A percentile compares a stretch with the other conserved stretches of the same genome.
phyloP scores from a whole-genome alignment of 495 filamentous ascomycete species.

The Podospora tetraspora region DNA sequence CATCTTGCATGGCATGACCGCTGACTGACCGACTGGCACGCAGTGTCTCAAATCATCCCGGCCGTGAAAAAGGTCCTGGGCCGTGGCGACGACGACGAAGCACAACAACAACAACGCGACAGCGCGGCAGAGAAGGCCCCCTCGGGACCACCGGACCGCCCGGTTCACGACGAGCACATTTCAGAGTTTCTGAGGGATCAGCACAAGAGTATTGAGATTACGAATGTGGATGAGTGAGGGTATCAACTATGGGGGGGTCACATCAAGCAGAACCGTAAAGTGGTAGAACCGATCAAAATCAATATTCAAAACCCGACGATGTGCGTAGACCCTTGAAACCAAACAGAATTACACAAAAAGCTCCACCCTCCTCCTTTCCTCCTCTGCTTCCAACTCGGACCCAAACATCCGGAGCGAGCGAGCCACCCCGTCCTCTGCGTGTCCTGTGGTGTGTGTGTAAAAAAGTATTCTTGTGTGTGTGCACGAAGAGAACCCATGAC shows the following conservation, averaged over 20 bases:
- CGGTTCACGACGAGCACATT: conserved; percentile 31
- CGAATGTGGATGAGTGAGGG: neutral
- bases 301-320: neutral
- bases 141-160: conserved; percentile 27
- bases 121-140: neutral
- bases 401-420: neutral
- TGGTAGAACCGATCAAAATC: neutral
- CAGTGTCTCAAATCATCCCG: conserved; percentile 26
- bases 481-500: neutral
- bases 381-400: neutral
- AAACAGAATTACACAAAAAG: conserved; percentile 2
- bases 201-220: conserved; percentile 26
- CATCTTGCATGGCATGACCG: neutral
- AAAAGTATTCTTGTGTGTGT: neutral
- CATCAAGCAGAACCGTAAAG: neutral
- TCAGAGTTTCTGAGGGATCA: conserved; percentile 36
- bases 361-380: neutral
- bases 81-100: conserved; percentile 3
- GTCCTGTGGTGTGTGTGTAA: neutral
- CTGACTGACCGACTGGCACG: neutral
- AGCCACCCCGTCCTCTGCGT: too few species aligned
- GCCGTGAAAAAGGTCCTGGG: conserved; percentile 23
- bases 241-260: neutral
- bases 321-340: neutral
- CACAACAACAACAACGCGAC: neutral